Conservation (phyloP, 2,329 filamentous ascomycete species). For the Orbilia javanica region DNA sequence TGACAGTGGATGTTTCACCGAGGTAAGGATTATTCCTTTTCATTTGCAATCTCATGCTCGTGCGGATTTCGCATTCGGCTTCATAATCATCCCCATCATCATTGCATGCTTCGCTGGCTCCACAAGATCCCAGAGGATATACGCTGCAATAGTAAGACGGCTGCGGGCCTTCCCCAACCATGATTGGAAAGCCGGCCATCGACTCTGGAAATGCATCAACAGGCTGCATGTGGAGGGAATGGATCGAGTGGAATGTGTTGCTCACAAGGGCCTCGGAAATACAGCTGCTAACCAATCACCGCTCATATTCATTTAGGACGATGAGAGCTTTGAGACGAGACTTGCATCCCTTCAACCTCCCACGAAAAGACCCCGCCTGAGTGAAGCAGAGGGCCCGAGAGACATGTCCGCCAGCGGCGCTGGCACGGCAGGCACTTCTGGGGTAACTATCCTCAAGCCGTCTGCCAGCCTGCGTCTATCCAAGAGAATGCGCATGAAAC, state of each 20-base stretch:
- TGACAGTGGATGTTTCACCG: slow-evolving; percentile 57
- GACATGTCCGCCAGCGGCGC: slow-evolving; percentile 16
- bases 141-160: slow-evolving; percentile 25
- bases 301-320: slow-evolving; percentile 36
- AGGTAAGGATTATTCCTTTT: slow-evolving; percentile 51
- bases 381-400: slow-evolving; percentile 32
- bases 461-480: slow-evolving; percentile 55
- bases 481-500: slow-evolving; percentile 57
- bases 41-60: slow-evolving; percentile 25
- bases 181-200: slow-evolving; percentile 34
- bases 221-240: not conserved
- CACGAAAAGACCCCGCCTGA: slow-evolving; percentile 51
- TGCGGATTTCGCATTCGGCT: slow-evolving; percentile 30
- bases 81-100: not conserved
- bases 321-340: slow-evolving; percentile 59
- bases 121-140: slow-evolving; percentile 15
- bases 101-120: slow-evolving; percentile 17
- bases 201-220: not conserved
- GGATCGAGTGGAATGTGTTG: slow-evolving; percentile 53
- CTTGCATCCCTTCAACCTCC: slow-evolving; percentile 57
- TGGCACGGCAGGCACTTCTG: not conserved
- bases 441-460: slow-evolving; percentile 55
- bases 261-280: slow-evolving; percentile 52
- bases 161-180: slow-evolving; percentile 3
- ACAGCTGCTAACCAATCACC: slow-evolving; percentile 48